Conservation (phyloP, 169 alveolate species). For the Theileria equi region DNA sequence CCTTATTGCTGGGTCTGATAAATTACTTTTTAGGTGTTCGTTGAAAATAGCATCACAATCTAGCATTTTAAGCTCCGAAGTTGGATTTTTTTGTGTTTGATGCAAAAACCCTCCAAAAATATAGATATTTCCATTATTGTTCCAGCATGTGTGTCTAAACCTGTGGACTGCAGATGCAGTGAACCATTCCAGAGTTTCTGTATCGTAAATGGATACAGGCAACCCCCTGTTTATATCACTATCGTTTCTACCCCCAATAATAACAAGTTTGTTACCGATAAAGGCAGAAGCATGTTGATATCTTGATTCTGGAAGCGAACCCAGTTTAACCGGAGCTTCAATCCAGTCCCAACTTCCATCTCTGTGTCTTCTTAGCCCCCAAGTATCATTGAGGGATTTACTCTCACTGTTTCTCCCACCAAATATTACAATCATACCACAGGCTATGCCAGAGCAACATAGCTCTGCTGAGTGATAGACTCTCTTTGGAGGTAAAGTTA, state of each 20-base stretch:
- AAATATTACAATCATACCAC: slow-evolving; percentile 98
- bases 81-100: slow-evolving; percentile 91
- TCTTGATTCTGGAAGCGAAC: slow-evolving; percentile 86
- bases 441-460: slow-evolving; percentile 95
- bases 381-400: slow-evolving; percentile 92
- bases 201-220: slow-evolving; percentile 90
- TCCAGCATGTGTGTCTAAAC: slow-evolving; percentile 91
- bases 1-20: not conserved
- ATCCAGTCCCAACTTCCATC: slow-evolving; percentile 99
- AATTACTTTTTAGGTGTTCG: not conserved
- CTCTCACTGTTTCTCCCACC: slow-evolving; percentile 97
- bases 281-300: slow-evolving; percentile 88
- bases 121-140: slow-evolving; percentile 81
- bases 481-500: slow-evolving; percentile 90
- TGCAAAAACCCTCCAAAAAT: slow-evolving; percentile 95
- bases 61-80: slow-evolving; percentile 75
- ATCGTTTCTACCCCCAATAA: slow-evolving; percentile 96
- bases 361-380: slow-evolving; percentile 99
- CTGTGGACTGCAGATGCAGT: slow-evolving; percentile 87
- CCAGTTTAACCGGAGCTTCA: slow-evolving; percentile 93
- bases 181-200: slow-evolving; percentile 94
- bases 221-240: slow-evolving; percentile 81
- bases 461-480: slow-evolving; percentile 87
- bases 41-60: slow-evolving; percentile 65
- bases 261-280: slow-evolving; percentile 86